Base-by-base conservation (phyloP, 345 rosid species). In the Carallia brachiata region DNA sequence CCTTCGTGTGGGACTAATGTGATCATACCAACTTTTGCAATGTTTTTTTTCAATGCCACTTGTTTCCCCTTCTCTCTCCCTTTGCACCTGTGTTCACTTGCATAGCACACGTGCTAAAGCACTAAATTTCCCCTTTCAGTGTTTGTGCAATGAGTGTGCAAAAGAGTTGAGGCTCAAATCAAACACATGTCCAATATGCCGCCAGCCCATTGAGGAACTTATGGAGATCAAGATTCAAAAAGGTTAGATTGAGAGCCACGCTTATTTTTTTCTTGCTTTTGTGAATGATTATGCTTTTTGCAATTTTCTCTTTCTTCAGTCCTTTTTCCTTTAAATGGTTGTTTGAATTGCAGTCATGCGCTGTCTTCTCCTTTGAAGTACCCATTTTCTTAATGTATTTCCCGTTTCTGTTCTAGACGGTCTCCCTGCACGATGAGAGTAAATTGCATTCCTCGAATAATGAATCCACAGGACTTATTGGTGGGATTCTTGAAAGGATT, bases 101-200 rank as follows among this genome's bases (percentile, higher is more conserved):
- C 50, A 3, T 44, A 12, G 50, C 50, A 12, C 50, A 44, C 5
- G 4, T 44, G 50, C 50, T 23, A 18, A 52, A 52, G 52, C 28
- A n/a, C 1, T 52, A 62, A 27, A n/a, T 62, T 74, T 52, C 10
- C 28, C 27, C 67, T 53, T 61, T n/a, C 74, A 80, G 84, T 83
- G 84, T 54, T 44, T 83, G 66, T 83, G 78, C 67, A 64, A 78
- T 54, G 80, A 70, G 28, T 83, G 84, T 75, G 82, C 84, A 4
- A 69, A 75, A 67, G 67, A 57, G 44, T 72, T 83, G 78, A 63
- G 70, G 72, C 58, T 66, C 27, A 72, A 70, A 50, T 70, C 80
- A 27, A 71, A 77, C 50, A 77, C 62, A 39, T 83, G 84, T 63
- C 86, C 83, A 1, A 77, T 79, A 13, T 79, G 86, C 36, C 80